phyloP scores from a whole-genome alignment of 176 grass and related monocot species.

The Oryza glumipatula region DNA sequence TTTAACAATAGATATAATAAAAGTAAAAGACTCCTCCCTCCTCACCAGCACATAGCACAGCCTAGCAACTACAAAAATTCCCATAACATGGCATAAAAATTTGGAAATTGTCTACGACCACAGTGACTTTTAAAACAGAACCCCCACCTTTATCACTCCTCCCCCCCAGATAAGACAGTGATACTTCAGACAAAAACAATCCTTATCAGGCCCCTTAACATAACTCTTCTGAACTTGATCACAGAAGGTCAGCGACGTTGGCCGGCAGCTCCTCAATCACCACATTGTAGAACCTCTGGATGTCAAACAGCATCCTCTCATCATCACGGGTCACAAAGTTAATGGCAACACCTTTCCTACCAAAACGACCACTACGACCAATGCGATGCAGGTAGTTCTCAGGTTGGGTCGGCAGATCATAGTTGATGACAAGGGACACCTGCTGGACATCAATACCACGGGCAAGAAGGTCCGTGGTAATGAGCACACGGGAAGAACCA shows the following conservation, averaged over 20 bases:
- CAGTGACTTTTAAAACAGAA: constrained; percentile 45
- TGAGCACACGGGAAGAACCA: constrained; percentile 82
- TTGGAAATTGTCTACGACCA: constrained; percentile 53
- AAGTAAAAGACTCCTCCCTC: constrained; percentile 32
- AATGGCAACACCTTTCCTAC: constrained; percentile 91
- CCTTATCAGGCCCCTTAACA: constrained; percentile 36
- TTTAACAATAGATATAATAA: constrained; percentile 47
- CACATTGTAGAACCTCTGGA: constrained; percentile 86
- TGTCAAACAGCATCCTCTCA: constrained; percentile 88
- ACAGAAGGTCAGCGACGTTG: constrained; percentile 91
- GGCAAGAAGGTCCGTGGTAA: constrained; percentile 86
- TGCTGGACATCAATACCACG: constrained; percentile 97
- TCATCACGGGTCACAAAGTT: constrained; percentile 93
- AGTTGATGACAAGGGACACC: constrained; percentile 90
- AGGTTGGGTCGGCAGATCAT: constrained; percentile 84
- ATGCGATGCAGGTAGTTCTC: constrained; percentile 96
- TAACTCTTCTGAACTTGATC: constrained; percentile 36
- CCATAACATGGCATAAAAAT: constrained; percentile 71
- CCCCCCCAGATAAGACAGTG: constrained; percentile 31
- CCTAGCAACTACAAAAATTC: constrained; percentile 74
- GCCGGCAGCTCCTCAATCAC: constrained; percentile 85
- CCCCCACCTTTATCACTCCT: constrained; percentile 25
- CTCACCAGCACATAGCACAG: constrained; percentile 48
- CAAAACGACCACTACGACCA: constrained; percentile 85
- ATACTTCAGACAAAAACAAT: constrained; percentile 62